phyloP scores from a whole-genome alignment of 2,329 filamentous ascomycete genomes.

The Davidsoniella neocaledoniae region DNA sequence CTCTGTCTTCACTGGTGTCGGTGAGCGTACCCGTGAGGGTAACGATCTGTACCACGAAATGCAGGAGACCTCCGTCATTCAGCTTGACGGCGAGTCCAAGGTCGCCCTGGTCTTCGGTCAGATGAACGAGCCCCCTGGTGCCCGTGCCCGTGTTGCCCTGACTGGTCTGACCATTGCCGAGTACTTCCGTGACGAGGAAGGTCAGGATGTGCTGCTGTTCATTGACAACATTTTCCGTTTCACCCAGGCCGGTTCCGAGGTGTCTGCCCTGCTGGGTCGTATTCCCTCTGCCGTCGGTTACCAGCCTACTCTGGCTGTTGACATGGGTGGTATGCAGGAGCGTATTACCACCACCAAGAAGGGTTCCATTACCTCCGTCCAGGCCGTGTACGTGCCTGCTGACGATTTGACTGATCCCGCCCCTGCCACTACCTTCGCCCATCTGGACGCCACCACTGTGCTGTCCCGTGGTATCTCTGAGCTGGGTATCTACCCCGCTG shows the following conservation, averaged over 20 bases:
- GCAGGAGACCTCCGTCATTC: slow-evolving; percentile 99
- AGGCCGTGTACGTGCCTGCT: slow-evolving; percentile 99
- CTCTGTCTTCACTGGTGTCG: slow-evolving; percentile 99
- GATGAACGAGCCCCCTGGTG: slow-evolving; percentile 99
- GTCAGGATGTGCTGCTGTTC: slow-evolving; percentile 96
- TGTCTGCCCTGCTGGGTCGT: slow-evolving; percentile 97
- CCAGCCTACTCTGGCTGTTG: slow-evolving; percentile 94
- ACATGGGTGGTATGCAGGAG: slow-evolving; percentile 99
- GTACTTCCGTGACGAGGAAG: slow-evolving; percentile 60
- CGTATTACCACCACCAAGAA: slow-evolving; percentile 99
- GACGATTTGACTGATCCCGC: slow-evolving; percentile 99
- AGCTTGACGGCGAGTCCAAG: slow-evolving; percentile 98
- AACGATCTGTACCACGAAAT: slow-evolving; percentile 99
- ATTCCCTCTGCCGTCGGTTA: slow-evolving; percentile 99
- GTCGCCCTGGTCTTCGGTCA: slow-evolving; percentile 98
- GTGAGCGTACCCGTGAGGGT: slow-evolving; percentile 99
- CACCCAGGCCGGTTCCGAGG: slow-evolving; percentile 98
- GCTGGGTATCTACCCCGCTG: slow-evolving; percentile 99
- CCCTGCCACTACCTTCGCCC: slow-evolving; percentile 97
- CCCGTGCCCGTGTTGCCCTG: slow-evolving; percentile 97
- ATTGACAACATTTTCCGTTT: slow-evolving; percentile 99
- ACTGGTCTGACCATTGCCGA: slow-evolving; percentile 72
- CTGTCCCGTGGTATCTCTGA: slow-evolving; percentile 99
- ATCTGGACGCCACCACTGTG: slow-evolving; percentile 99
- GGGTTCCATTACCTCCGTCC: slow-evolving; percentile 98